Conservation (phyloP, 2,329 filamentous ascomycete species). For the Colletotrichum orbiculare region DNA sequence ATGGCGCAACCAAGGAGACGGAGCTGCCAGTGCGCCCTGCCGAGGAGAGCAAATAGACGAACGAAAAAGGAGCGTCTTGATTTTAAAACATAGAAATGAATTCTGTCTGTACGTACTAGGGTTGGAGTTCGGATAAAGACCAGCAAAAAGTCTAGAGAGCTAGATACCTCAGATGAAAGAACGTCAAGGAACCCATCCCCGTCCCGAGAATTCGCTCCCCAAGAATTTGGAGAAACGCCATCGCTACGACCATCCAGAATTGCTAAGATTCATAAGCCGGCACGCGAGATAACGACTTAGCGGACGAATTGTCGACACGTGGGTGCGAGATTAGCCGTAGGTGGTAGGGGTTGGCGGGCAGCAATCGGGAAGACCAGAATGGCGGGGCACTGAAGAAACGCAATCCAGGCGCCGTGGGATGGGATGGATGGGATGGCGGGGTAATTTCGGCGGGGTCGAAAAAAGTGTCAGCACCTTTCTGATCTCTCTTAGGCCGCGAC, state of each 20-base stretch:
- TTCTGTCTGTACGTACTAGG: slow-evolving; percentile 32
- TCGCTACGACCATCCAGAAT: too few relatives aligned
- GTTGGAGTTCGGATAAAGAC: slow-evolving; percentile 36
- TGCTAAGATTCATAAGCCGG: too few relatives aligned
- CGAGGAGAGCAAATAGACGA: slow-evolving; percentile 24
- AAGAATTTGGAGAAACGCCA: too few relatives aligned
- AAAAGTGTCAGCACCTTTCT: slow-evolving; percentile 19
- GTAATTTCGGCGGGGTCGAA: slow-evolving; percentile 35
- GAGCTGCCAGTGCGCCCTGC: slow-evolving; percentile 32
- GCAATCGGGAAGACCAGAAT: slow-evolving; percentile 18
- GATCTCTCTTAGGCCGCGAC: not conserved
- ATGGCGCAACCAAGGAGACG: slow-evolving; percentile 33
- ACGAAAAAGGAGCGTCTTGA: not conserved
- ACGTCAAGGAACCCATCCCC: slow-evolving; percentile 5
- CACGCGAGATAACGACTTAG: too few relatives aligned
- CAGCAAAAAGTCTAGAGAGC: slow-evolving; percentile 31
- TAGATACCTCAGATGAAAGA: slow-evolving; percentile 35
- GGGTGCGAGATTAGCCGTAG: slow-evolving; percentile 9
- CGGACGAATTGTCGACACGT: slow-evolving; percentile 6
- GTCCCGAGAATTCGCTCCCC: too few relatives aligned
- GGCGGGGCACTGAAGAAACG: slow-evolving; percentile 35
- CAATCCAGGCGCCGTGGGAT: not conserved
- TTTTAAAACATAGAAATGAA: slow-evolving; percentile 23
- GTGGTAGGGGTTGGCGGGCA: slow-evolving; percentile 7
- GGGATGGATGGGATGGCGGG: slow-evolving; percentile 25